Evolutionary conservation across 2,329 filamentous ascomycete species (phyloP).

Genomic region (Pseudopyricularia javanii): DNA sequence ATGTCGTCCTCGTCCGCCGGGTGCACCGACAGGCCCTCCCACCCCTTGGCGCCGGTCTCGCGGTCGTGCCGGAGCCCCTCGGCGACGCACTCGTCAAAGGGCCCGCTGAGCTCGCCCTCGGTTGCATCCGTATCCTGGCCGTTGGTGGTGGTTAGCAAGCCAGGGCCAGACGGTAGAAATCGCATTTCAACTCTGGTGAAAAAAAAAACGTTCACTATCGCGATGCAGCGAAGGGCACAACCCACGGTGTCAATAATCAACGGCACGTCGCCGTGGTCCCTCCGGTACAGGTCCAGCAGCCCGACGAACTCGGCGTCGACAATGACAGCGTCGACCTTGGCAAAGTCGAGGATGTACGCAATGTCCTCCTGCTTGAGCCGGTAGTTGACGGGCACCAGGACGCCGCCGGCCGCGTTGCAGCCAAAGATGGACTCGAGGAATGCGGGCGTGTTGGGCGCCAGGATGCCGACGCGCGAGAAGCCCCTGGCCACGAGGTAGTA

Average conservation of each 20-base stretch:
- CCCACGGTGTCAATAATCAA: slow-evolving; percentile 56
- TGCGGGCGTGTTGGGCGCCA: slow-evolving; percentile 86
- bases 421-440: slow-evolving; percentile 88
- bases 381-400: slow-evolving; percentile 57
- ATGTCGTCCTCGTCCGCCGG: slow-evolving; percentile 59
- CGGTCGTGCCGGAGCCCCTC: slow-evolving; percentile 67
- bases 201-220: too few species aligned
- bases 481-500: slow-evolving; percentile 72
- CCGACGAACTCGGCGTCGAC: slow-evolving; percentile 69
- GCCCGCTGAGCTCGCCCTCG: slow-evolving; percentile 61
- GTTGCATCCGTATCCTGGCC: slow-evolving; percentile 63
- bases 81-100: slow-evolving; percentile 71
- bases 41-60: slow-evolving; percentile 55
- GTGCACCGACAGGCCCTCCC: slow-evolving; percentile 54
- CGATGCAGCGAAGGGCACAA: too few species aligned
- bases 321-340: slow-evolving; percentile 77
- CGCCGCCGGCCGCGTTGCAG: slow-evolving; percentile 66
- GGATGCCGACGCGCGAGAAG: slow-evolving; percentile 67
- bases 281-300: slow-evolving; percentile 55
- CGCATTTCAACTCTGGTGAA: too few species aligned
- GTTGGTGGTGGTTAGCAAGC: slow-evolving; percentile 18
- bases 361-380: slow-evolving; percentile 73
- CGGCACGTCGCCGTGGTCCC: slow-evolving; percentile 48
- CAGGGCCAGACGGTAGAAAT: background rate
- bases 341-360: slow-evolving; percentile 78